A percentile compares a stretch with the other conserved stretches of the same genome.
phyloP scores from a whole-genome alignment of 371 early-diverging fungal genomes.

The Mortierella sp. region DNA sequence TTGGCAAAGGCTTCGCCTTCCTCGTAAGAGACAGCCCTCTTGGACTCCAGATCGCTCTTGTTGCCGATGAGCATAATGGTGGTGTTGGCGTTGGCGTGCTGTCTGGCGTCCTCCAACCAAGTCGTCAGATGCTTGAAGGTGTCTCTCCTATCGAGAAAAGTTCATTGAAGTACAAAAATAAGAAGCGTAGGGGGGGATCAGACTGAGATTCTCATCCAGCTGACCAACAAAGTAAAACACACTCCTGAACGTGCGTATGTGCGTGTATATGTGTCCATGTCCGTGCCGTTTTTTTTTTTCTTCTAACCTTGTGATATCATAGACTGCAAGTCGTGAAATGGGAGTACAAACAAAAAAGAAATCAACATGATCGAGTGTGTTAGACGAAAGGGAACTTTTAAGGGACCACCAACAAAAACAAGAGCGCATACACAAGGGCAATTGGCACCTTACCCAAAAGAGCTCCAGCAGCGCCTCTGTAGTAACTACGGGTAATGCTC shows the following conservation, averaged over 20 bases:
- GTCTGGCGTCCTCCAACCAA: conserved; percentile 93
- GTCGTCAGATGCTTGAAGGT: conserved; percentile 92
- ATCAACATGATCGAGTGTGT: conserved; percentile 20
- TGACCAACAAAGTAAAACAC: conserved; percentile 4
- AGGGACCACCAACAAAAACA: not conserved
- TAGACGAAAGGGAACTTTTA: conserved; percentile 22
- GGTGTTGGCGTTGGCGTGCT: conserved; percentile 92
- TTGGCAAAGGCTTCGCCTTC: conserved; percentile 93
- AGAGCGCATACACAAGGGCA: not conserved
- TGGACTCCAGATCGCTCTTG: conserved; percentile 91
- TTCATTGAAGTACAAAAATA: not conserved
- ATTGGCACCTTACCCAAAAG: conserved; percentile 68
- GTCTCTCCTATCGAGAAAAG: conserved; percentile 71
- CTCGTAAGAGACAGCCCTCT: conserved; percentile 87
- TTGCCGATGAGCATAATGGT: conserved; percentile 95
- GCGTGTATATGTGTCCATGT: not conserved
- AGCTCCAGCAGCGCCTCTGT: conserved; percentile 97
- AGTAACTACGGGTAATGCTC: conserved; percentile 97
- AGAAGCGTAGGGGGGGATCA: not conserved
- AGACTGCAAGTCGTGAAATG: conserved; percentile 62
- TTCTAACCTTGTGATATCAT: conserved; percentile 82
- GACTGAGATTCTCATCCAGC: conserved; percentile 4
- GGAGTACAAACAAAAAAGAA: conserved; percentile 16
- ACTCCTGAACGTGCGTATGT: not conserved
- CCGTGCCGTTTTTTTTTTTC: conserved; percentile 24